phyloP scores from a whole-genome alignment of 441 rosid genomes.

The Gossypium gossypioides region DNA sequence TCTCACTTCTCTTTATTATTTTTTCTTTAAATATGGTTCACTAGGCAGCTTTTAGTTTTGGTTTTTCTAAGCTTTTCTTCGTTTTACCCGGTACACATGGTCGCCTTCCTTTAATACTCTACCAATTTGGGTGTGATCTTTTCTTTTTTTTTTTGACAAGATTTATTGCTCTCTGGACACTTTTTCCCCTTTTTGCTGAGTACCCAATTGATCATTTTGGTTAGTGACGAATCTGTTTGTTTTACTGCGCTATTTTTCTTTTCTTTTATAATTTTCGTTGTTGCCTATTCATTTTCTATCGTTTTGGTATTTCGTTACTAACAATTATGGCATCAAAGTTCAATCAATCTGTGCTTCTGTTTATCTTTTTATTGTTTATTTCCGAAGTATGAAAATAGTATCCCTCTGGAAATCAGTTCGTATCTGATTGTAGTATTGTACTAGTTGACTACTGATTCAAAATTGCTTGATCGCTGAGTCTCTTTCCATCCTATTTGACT shows the following conservation, averaged over 20 bases:
- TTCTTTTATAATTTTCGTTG: background rate
- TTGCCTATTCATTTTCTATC: background rate
- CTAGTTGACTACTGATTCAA: background rate
- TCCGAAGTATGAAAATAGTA: background rate
- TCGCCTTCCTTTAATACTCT: background rate
- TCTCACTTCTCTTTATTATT: background rate
- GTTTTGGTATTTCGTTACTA: background rate
- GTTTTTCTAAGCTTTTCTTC: conserved; percentile 8
- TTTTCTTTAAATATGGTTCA: background rate
- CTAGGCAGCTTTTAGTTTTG: background rate
- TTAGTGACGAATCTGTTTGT: background rate
- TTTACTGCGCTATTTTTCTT: background rate
- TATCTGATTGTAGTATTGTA: background rate
- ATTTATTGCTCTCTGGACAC: background rate
- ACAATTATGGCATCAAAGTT: background rate
- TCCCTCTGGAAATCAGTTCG: background rate
- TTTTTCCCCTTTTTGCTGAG: background rate
- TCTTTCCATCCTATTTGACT: background rate
- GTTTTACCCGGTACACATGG: background rate
- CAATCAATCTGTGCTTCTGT: background rate
- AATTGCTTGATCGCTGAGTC: background rate
- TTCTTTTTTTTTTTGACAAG: background rate
- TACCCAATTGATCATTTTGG: conserved; percentile 1
- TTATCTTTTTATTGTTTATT: background rate
- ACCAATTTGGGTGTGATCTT: background rate